A percentile compares a stretch with the other conserved stretches of the same genome.
Conservation (phyloP, 441 rosid genomes). For the Rhodomyrtus psidioides region DNA sequence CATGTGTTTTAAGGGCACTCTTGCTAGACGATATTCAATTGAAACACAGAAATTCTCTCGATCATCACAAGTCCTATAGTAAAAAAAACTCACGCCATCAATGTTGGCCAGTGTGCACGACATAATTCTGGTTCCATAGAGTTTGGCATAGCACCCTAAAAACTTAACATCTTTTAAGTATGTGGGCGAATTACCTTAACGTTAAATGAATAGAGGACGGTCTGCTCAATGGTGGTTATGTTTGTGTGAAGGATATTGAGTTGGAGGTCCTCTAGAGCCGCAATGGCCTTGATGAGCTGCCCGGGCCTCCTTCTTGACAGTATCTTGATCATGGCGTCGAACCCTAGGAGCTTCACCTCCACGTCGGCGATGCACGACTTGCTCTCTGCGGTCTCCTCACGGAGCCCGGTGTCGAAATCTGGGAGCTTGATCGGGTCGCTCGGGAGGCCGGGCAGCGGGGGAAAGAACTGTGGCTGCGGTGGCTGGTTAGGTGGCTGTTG, state of each 20-base stretch:
- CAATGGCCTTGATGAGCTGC: slow-evolving; percentile 12
- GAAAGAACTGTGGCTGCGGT: slow-evolving; percentile 3
- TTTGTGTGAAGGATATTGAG: slow-evolving; percentile 79
- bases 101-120: neutral
- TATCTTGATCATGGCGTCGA: slow-evolving; percentile 90
- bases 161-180: neutral
- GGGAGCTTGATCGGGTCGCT: slow-evolving; percentile 1
- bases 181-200: slow-evolving; percentile 54
- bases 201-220: slow-evolving; percentile 89
- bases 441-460: neutral
- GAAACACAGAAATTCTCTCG: neutral
- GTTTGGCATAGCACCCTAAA: neutral
- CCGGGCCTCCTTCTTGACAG: slow-evolving; percentile 63
- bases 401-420: slow-evolving; percentile 36
- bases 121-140: neutral
- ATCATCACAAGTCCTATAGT: neutral
- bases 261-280: slow-evolving; percentile 15
- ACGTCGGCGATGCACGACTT: slow-evolving; percentile 77
- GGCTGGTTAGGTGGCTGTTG: neutral
- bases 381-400: slow-evolving; percentile 76
- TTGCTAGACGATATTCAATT: neutral
- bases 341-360: slow-evolving; percentile 84
- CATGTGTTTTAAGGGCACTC: neutral
- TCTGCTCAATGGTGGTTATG: slow-evolving; percentile 90
- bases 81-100: neutral